Evolutionary conservation across 352 stramenopile species (phyloP), one percentile per base, ranked within the genome.

Genomic region (Globisporangium cystogenes): DNA sequence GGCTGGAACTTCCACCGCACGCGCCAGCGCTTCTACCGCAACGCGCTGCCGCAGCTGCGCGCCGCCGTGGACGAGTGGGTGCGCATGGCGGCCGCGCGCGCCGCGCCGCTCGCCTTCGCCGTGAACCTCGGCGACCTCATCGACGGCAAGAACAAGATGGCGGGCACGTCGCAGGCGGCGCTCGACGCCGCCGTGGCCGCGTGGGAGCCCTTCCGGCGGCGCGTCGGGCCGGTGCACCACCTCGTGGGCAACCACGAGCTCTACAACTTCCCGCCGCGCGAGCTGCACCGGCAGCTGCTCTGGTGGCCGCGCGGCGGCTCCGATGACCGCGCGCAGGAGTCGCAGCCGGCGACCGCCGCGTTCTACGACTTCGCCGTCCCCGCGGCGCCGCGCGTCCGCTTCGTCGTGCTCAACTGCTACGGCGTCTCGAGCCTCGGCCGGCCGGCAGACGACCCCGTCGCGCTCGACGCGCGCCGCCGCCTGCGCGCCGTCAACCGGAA

Each of bases 181-280:
- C 48, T 92, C 11, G 67, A 71, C n/a, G 57, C 43, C 33, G 64
- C 57, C 0, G 69, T 69, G 52, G 67, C 59, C 15, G 69, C 67
- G 11, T 90, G 72, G 53, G 57, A 16, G 6, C 55, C 60, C 1
- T 86, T 92, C 35, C 52, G 77, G 65, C 41, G 62, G 11, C 29
- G 40, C 1, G 57, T 91, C 20, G 76, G 73, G 10, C 64, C 65
- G 31, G 71, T 94, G 53, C 77, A 91, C 60, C 83, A 94, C 59
- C 55, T 91, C 27, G 52, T 92, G 51, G 83, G 83, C 45, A 94
- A 94, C 65, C 83, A 94, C 67, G 83, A 94, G 51, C 74, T 94
- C 36, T 91, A 90, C 70, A 92, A 92, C 51, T 81, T 94, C 45
- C 56, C 74, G 6, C 68, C 67, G 12, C 43, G 51, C 1, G 55